Percentiles rank a stretch among this genome's conserved stretches.
Evolutionary conservation across 257 asterid species (phyloP).

Genomic region (Fraxinus anomala): DNA sequence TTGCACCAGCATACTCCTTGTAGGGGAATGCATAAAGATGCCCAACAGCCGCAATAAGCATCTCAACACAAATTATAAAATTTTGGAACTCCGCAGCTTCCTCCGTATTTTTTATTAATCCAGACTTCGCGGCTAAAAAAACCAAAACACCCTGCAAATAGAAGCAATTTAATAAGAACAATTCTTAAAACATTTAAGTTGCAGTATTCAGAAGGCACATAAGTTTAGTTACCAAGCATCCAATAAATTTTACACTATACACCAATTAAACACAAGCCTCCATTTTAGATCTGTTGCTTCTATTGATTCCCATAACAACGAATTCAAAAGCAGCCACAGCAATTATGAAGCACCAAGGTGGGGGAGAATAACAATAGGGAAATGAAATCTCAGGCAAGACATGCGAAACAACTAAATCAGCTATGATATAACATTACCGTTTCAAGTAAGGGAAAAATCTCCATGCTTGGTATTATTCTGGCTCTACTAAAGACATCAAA

Average conservation of each 20-base stretch:
- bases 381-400: not conserved
- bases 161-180: slow-evolving; percentile 15
- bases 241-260: slow-evolving; percentile 2
- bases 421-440: not conserved
- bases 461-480: slow-evolving; percentile 2
- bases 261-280: not conserved
- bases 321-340: not conserved
- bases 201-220: slow-evolving; percentile 11
- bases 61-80: slow-evolving; percentile 88
- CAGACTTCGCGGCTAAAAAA: slow-evolving; percentile 91
- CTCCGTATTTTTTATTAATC: slow-evolving; percentile 64
- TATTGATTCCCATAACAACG: slow-evolving; percentile 13
- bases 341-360: not conserved
- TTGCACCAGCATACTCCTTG: slow-evolving; percentile 96
- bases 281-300: not conserved
- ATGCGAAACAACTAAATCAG: not conserved
- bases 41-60: slow-evolving; percentile 93
- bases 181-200: slow-evolving; percentile 14
- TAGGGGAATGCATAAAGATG: slow-evolving; percentile 94
- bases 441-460: slow-evolving; percentile 1
- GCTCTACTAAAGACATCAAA: slow-evolving; percentile 4
- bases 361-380: not conserved
- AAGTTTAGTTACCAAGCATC: slow-evolving; percentile 12
- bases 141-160: slow-evolving; percentile 80
- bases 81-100: slow-evolving; percentile 95